Conservation (phyloP, 192 early-diverging fungal species). For the Lunasporangiospora selenospora region DNA sequence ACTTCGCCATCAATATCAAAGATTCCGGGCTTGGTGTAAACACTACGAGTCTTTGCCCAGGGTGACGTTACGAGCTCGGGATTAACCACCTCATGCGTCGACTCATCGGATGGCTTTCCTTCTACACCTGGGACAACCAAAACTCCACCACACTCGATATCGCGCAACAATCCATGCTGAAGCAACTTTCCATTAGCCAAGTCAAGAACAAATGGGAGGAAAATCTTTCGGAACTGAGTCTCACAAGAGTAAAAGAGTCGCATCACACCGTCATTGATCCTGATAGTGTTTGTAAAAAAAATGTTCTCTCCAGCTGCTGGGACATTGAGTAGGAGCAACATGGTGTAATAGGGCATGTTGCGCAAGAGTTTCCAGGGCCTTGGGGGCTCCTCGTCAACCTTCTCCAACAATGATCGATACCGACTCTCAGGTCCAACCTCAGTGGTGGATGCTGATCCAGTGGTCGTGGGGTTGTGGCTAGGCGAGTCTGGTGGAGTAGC, state of each 20-base stretch:
- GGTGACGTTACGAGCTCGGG: conserved; percentile 3
- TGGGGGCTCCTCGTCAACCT: conserved; percentile 2
- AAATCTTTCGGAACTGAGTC: conserved; percentile 20
- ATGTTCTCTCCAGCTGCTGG: conserved; percentile 11
- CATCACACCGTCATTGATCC: conserved; percentile 45
- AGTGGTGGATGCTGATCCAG: too few relatives aligned
- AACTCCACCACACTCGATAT: conserved; percentile 26
- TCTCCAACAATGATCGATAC: conserved; percentile 6
- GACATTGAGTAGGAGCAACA: conserved; percentile 18
- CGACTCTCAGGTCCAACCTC: background rate
- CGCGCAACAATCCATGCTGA: conserved; percentile 26
- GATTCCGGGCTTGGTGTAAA: conserved; percentile 19
- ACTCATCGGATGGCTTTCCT: conserved; percentile 14
- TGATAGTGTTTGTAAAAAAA: conserved; percentile 21
- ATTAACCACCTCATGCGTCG: conserved; percentile 14
- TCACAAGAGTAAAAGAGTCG: conserved; percentile 37
- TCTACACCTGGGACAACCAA: conserved; percentile 31
- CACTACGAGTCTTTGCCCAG: conserved; percentile 1
- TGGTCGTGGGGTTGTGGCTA: too few relatives aligned
- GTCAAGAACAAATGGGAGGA: conserved; percentile 37
- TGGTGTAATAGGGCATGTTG: conserved; percentile 34
- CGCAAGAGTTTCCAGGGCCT: conserved; percentile 24
- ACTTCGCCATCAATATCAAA: conserved; percentile 45
- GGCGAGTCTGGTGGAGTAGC: conserved; percentile 2
- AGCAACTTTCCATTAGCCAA: conserved; percentile 27